These are phyloP conservation scores for Apiotrichum porosum DNA, from an alignment of 1,284 basidiomycete species.

Conservation along the genomic window DNA sequence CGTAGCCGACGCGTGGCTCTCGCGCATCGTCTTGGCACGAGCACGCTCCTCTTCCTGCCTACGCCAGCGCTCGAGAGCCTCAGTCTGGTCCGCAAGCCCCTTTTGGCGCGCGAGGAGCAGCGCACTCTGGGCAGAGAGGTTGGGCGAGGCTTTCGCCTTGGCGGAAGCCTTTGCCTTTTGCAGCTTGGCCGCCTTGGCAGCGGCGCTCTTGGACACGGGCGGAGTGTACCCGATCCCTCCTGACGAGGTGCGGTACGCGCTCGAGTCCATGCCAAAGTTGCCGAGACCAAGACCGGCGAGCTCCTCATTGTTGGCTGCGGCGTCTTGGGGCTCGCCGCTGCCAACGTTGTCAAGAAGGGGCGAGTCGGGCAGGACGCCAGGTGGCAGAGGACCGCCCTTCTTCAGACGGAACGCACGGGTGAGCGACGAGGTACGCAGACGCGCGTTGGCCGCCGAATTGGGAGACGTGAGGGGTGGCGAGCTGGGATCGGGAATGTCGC, in stretches of 20 bases:
- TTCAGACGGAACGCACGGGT: conserved; percentile 12
- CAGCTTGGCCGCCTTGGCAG: not conserved
- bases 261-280: not conserved
- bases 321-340: too few relatives aligned
- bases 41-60: conserved; percentile 10
- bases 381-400: not conserved
- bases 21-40: not conserved
- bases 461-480: conserved; percentile 1
- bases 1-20: not conserved
- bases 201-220: not conserved
- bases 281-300: conserved; percentile 10
- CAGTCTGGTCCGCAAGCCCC: conserved; percentile 23
- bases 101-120: conserved; percentile 23
- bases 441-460: not conserved
- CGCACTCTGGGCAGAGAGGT: conserved; percentile 23
- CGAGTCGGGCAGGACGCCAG: too few relatives aligned
- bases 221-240: conserved; percentile 20
- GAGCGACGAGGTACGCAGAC: conserved; percentile 4
- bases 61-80: conserved; percentile 31
- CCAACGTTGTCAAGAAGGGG: not conserved
- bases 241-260: conserved; percentile 12
- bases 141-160: conserved; percentile 12
- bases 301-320: conserved; percentile 5
- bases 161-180: not conserved
- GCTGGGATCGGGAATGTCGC: not conserved